Evolutionary conservation across 768 basidiomycete species (phyloP).

Genomic region (Pisolithus orientalis): DNA sequence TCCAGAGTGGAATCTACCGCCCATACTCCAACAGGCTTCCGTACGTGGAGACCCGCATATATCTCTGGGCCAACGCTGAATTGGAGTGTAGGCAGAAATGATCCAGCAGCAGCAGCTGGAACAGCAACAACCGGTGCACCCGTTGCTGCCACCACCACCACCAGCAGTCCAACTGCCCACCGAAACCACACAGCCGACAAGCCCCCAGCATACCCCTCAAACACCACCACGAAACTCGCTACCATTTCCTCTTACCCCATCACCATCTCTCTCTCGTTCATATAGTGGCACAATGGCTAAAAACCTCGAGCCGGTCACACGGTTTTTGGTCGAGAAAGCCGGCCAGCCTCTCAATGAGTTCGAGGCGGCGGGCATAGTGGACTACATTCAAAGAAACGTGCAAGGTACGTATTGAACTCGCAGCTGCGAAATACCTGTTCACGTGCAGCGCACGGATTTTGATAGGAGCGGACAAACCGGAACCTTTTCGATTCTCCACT

Average conservation of each 20-base stretch:
- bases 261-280: slow-evolving; percentile 5
- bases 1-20: slow-evolving; percentile 9
- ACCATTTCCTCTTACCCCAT: slow-evolving; percentile 13
- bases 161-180: slow-evolving; percentile 5
- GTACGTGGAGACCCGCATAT: slow-evolving; percentile 16
- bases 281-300: slow-evolving; percentile 24
- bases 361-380: slow-evolving; percentile 50
- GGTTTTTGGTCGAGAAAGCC: slow-evolving; percentile 42
- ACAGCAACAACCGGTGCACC: slow-evolving; percentile 16
- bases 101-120: not conserved
- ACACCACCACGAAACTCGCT: slow-evolving; percentile 9
- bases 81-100: too few relatives aligned
- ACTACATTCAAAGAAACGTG: slow-evolving; percentile 47
- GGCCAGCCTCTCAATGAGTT: slow-evolving; percentile 44
- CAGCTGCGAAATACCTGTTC: slow-evolving; percentile 8
- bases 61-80: slow-evolving; percentile 15
- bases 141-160: slow-evolving; percentile 11
- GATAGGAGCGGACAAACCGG: slow-evolving; percentile 32
- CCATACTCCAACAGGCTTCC: slow-evolving; percentile 17
- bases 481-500: slow-evolving; percentile 61
- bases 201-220: slow-evolving; percentile 7
- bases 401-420: slow-evolving; percentile 31
- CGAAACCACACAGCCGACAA: not conserved
- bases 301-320: slow-evolving; percentile 43
- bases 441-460: slow-evolving; percentile 8